Base-by-base conservation (phyloP, 2,329 filamentous ascomycete genomes). In the Alternaria gaisen region DNA sequence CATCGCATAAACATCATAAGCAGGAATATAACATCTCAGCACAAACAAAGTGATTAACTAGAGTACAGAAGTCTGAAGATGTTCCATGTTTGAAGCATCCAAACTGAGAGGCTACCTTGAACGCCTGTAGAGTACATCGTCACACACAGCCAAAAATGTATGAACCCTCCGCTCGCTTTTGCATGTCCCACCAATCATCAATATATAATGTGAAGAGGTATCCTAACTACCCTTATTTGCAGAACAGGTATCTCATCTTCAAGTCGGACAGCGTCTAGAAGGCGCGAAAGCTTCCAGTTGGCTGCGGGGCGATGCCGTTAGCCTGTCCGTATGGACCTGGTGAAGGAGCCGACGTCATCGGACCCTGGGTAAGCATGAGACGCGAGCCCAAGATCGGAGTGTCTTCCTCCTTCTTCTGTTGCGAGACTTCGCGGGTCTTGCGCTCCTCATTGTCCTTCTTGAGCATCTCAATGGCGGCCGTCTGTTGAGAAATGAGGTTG, bases 381-480 rank as follows among this genome's bases (percentile, higher is more conserved):
- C 95, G 89, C 67, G 89, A 91, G 55, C 94, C 94, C 26, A 99
- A 87, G 72, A 99, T 98, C 5, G 95, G 95, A 1, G 93, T 94
- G 80, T 91, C 94, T 75, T 97, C 93, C 75, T 98, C 94, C 57
- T 94, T 92, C 84, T 92, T 94, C 83, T 94, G 88, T 68, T 95
- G 91, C 66, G 88, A 89, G 36, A 85, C 85, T 81, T 90, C 87
- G 64, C 83, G 83, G 18, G 83, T 80, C 80, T 97, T 97, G 74
- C 94, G 91, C 77, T 94, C 92, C 80, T 99, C 96, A 76, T 98
- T 99, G 81, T 99, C 96, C 64, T 92, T 92, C 86, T 96, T 97
- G 63, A 99, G 87, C 61, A 85, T 79, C 60, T 93, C 88, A 69
- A 99, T 90, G 58, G 96, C 90, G 69, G 91, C 89, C 40, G 92